These are phyloP conservation scores for Jamesozyma piceae DNA, from an alignment of 805 yeast genomes.

Conservation along the genomic window DNA sequence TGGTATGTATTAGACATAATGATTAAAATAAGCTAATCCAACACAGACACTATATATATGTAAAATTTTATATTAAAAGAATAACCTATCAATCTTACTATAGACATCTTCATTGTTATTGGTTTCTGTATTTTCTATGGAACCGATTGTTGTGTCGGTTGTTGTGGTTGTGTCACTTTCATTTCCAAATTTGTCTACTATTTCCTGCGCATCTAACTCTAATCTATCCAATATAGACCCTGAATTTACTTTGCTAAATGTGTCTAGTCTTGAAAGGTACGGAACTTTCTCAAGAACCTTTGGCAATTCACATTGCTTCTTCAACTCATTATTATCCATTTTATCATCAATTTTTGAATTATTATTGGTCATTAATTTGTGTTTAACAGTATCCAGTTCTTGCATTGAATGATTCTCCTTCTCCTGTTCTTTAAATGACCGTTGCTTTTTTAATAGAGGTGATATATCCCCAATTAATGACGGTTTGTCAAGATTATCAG, in stretches of 20 bases:
- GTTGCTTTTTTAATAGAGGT: background rate
- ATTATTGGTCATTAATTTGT: no score
- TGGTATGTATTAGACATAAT: no score
- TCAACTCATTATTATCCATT: background rate
- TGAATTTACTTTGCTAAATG: slow-evolving; percentile 1
- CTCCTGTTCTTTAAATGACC: background rate
- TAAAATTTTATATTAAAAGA: no score
- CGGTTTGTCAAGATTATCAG: background rate
- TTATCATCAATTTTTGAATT: background rate
- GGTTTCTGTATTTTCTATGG: background rate
- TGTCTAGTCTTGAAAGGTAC: slow-evolving; percentile 2
- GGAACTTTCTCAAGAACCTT: background rate
- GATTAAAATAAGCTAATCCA: no score
- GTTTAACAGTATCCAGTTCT: background rate
- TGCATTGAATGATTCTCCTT: background rate
- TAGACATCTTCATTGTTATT: no score
- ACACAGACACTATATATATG: no score
- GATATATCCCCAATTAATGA: background rate
- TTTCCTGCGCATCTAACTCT: background rate
- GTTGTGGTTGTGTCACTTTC: background rate
- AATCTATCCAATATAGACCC: slow-evolving; percentile 3
- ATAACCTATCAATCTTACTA: no score
- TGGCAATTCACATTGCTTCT: background rate
- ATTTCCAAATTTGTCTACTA: background rate
- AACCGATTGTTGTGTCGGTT: background rate